phyloP scores from a whole-genome alignment of 2,329 filamentous ascomycete species.

The Trichoderma polysporum region DNA sequence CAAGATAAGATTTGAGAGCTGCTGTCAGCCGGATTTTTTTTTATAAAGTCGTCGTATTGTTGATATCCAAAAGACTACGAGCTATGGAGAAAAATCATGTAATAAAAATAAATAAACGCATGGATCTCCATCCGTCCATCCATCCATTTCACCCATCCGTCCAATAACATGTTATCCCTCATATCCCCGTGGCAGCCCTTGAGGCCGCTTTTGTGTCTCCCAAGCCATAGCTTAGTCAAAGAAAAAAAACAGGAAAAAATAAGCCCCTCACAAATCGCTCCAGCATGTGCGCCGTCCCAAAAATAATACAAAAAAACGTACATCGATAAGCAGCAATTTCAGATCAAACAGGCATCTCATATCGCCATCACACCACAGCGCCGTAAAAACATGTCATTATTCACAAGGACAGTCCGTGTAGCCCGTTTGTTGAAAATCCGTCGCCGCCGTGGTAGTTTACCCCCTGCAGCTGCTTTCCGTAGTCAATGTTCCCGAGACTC shows the following conservation, averaged over 20 bases:
- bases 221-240: not conserved
- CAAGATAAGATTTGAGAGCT: not conserved
- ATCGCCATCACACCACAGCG: conserved; percentile 14
- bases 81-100: not conserved
- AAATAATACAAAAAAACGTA: not conserved
- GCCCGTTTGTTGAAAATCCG: conserved; percentile 8
- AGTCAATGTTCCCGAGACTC: conserved; percentile 39
- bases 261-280: conserved; percentile 11
- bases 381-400: conserved; percentile 1
- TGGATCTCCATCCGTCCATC: conserved; percentile 4
- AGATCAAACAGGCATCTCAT: not conserved
- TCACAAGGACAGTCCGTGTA: conserved; percentile 13
- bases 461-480: conserved; percentile 30
- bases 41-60: not conserved
- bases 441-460: conserved; percentile 15
- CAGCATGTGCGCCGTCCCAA: conserved; percentile 12
- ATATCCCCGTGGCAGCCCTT: conserved; percentile 18
- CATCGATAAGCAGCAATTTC: conserved; percentile 2
- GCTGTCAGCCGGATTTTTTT: not conserved
- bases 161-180: conserved; percentile 12
- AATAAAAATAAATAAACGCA: conserved; percentile 2
- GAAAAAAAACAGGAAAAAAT: not conserved
- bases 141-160: conserved; percentile 1
- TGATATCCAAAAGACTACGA: not conserved
- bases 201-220: conserved; percentile 2